Evolutionary conservation across 2,329 filamentous ascomycete species (phyloP), one percentile per base, ranked within the genome.

Genomic region (Aschersonia sp.): DNA sequence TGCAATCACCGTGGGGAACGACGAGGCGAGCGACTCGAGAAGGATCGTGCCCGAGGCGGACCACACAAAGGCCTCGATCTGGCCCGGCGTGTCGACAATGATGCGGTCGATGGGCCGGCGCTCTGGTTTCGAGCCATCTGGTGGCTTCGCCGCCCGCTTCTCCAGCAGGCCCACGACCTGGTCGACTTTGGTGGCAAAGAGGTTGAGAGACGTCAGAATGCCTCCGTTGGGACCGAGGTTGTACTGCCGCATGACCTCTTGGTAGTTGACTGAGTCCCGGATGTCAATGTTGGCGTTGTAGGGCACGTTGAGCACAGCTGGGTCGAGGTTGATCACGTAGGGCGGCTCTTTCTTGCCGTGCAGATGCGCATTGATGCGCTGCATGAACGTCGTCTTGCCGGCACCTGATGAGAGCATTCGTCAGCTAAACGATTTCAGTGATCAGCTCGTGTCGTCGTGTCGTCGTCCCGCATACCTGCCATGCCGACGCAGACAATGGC

Each of bases 381-480:
- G 90, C 90, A 98, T 97, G 62, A 98, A 98, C 0, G 94, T 98
- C n/a, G 92, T 98, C 72, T 98, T 98, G 59, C 92, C 92, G 12
- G 88, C 94, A 57, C 92, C 83, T 85, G 22, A 22, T 55, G 44
- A 45, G 22, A 8, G 12, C 12, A 8, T 49, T 55, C 14, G 10
- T n/a, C n/a, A 39, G 7, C 11, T 10, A 12, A 8, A 39, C 35
- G 35, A 9, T 39, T 8, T 39, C 29, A 22, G 22, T 22, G 22
- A 22, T 22, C 22, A 22, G 22, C 22, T 22, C 22, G 22, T 22
- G 22, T 2, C 22, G 22, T 22, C 22, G 22, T 22, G 22, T 22
- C 22, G 22, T 4, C 22, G 22, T 22, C 4, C 22, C 22, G 22
- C 22, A 22, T 67, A 83, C 82, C 90, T 58, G 92, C 92, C 90